Evolutionary conservation across 306 rosid species (phyloP), one percentile per base, ranked within the genome.

Genomic region (Acacia confusa): DNA sequence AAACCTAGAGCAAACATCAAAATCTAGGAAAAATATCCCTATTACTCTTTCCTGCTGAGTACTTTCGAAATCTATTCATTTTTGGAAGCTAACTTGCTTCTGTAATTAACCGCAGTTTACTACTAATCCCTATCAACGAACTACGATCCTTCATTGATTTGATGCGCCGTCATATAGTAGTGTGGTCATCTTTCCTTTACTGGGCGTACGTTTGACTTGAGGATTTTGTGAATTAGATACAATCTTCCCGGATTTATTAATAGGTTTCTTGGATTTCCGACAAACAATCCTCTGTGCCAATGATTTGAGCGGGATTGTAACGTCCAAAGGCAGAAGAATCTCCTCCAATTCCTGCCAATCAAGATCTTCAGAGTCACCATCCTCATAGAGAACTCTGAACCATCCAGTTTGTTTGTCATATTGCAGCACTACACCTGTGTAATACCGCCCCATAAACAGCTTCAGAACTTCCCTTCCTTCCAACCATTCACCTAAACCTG

Each of bases 301-400:
- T 7, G 94, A 28, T 86, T 87, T 92, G 45, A 95, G 88, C 5
- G 95, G 88, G 79, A 91, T 64, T 52, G 90, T 79, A 72, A 89
- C 87, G 48, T 93, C 99, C 84, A 93, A 65, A 72, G 99, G 99
- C 82, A 79, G 86, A 52, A 95, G 92, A 85, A 93, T 87, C 84
- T 82, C 88, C 86, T 89, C 86, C 84, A 95, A 82, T 86, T 90
- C 94, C n/a, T 50, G 77, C 97, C 97, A 93, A 68, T 92, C 94
- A 12, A 95, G 92, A 87, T 95, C 97, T 86, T 92, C 97, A 2
- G 85, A 80, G 76, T 91, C 97, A 14, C 95, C 97, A 66, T 95
- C 97, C 85, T 93, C 97, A 61, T 95, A 95, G 50, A 72, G 86
- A 69, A 95, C 93, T 80, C 92, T 89, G 80, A 83, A 95, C 97